phyloP scores from a whole-genome alignment of 169 alveolate genomes.

The Plasmodium sp. region DNA sequence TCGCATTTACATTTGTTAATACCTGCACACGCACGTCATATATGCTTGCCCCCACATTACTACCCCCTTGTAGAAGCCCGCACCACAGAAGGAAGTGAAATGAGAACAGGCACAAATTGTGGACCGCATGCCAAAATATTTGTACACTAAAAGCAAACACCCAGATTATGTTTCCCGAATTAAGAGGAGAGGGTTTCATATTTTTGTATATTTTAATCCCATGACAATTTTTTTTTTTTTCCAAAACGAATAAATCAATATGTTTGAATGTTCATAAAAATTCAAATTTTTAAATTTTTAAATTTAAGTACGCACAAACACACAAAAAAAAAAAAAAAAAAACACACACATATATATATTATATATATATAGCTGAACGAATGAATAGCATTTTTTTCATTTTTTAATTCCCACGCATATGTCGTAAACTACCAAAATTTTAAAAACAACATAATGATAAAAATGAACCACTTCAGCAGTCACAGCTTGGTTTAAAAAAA shows the following conservation, averaged over 20 bases:
- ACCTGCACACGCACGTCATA: not conserved
- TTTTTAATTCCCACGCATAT: not conserved
- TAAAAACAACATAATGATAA: conserved; percentile 19
- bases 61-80: conserved; percentile 22
- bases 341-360: not conserved
- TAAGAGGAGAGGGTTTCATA: not conserved
- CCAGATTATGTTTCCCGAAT: not conserved
- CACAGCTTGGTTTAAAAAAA: conserved; percentile 17
- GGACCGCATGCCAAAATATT: not conserved
- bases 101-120: not conserved
- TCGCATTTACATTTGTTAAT: not conserved
- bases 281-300: conserved; percentile 39
- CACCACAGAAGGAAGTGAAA: conserved; percentile 38
- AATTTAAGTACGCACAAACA: not conserved
- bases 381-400: conserved; percentile 10
- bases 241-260: conserved; percentile 51
- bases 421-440: conserved; percentile 46
- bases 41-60: not conserved
- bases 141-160: not conserved
- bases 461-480: not conserved
- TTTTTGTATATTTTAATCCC: conserved; percentile 26
- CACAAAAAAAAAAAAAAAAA: conserved; percentile 22
- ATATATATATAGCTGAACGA: not conserved
- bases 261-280: conserved; percentile 36
- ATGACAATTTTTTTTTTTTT: conserved; percentile 40